Percentiles rank a stretch among this genome's conserved stretches.
phyloP scores from a whole-genome alignment of 768 basidiomycete species.

The Calvatia gigantea region DNA sequence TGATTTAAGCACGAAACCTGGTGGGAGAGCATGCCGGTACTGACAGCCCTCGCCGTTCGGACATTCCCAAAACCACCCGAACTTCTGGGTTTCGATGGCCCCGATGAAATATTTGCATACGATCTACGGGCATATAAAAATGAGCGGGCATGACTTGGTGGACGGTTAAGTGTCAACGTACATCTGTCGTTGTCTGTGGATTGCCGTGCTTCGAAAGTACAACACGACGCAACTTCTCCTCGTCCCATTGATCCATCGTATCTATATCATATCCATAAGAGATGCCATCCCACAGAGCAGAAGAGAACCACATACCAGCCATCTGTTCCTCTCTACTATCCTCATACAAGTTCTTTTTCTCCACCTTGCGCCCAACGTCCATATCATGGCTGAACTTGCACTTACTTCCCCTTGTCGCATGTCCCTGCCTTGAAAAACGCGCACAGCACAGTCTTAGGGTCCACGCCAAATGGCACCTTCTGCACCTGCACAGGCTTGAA shows the following conservation, averaged over 20 bases:
- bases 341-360: constrained; percentile 94
- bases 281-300: neutral
- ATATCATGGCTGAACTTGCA: constrained; percentile 98
- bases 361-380: constrained; percentile 85
- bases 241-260: constrained; percentile 98
- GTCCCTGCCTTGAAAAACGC: constrained; percentile 88
- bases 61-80: constrained; percentile 97
- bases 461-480: constrained; percentile 92
- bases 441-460: constrained; percentile 94
- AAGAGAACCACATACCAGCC: constrained; percentile 44
- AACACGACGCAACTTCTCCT: constrained; percentile 87
- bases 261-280: constrained; percentile 42
- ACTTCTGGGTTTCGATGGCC: constrained; percentile 91
- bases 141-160: neutral
- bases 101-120: constrained; percentile 98
- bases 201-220: constrained; percentile 87
- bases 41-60: constrained; percentile 87
- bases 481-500: constrained; percentile 78
- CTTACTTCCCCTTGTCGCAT: constrained; percentile 91
- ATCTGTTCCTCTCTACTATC: constrained; percentile 82
- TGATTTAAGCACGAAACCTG: constrained; percentile 93
- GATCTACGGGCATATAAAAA: constrained; percentile 49
- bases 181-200: constrained; percentile 89
- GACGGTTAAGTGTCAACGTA: constrained; percentile 30
- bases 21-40: constrained; percentile 93